A percentile compares a stretch with the other conserved stretches of the same genome.
Evolutionary conservation across 208 protist species (phyloP).

Genomic region (Balamuthia mandrillaris): DNA sequence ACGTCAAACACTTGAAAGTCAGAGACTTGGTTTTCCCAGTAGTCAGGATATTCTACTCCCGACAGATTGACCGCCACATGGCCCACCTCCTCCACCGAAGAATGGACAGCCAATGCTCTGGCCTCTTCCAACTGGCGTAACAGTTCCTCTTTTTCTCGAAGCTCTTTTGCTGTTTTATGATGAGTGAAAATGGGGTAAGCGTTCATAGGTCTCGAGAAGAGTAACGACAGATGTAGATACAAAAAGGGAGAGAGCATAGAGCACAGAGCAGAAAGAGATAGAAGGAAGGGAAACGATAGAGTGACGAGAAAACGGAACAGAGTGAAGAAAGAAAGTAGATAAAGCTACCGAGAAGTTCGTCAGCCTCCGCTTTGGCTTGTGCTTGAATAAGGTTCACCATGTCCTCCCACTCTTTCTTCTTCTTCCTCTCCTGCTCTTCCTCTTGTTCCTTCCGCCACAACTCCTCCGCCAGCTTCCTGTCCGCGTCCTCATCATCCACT

Average conservation of each 20-base stretch:
- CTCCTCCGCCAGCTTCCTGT: background rate
- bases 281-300: background rate
- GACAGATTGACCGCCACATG: background rate
- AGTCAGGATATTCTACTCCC: background rate
- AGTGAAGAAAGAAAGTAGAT: background rate
- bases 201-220: background rate
- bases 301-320: background rate
- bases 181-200: background rate
- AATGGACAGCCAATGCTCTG: background rate
- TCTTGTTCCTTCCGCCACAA: background rate
- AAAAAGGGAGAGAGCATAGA: background rate
- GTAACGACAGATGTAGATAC: background rate
- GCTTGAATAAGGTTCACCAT: background rate
- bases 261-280: background rate
- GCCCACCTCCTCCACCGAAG: background rate
- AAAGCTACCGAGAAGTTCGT: background rate
- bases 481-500: background rate
- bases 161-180: background rate
- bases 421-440: slow-evolving; percentile 14
- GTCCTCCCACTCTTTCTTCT: background rate
- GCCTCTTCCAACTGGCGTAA: background rate
- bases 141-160: background rate
- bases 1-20: background rate
- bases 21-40: background rate
- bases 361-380: background rate